phyloP scores from a whole-genome alignment of 257 asterid genomes.

The Ballota nigra region DNA sequence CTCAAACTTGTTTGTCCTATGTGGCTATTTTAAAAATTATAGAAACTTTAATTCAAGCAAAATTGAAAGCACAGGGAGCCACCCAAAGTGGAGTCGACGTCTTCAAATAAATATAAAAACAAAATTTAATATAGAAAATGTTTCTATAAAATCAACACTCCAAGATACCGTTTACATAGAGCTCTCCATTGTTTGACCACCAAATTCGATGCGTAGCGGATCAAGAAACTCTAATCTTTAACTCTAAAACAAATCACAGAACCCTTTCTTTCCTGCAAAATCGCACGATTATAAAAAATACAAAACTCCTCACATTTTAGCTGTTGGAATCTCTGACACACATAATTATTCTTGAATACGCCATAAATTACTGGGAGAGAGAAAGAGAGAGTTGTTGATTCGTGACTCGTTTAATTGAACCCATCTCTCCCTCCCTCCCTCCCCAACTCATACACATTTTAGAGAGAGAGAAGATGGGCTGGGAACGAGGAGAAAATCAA shows the following conservation, averaged over 20 bases:
- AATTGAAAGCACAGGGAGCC: too few species aligned
- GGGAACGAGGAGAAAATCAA: conserved; percentile 32
- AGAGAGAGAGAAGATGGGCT: conserved; percentile 32
- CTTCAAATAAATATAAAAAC: too few species aligned
- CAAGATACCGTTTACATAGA: not conserved
- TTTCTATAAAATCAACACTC: too few species aligned
- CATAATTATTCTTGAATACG: not conserved
- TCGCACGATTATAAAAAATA: not conserved
- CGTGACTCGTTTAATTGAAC: not conserved
- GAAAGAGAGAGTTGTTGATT: not conserved
- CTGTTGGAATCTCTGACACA: not conserved
- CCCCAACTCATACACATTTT: not conserved
- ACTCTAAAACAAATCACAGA: not conserved
- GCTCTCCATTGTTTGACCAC: not conserved
- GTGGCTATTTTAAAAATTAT: too few species aligned
- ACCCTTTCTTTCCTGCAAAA: not conserved
- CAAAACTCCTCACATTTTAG: not conserved
- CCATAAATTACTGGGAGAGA: not conserved
- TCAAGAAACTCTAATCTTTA: not conserved
- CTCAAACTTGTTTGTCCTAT: too few species aligned
- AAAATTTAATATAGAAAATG: too few species aligned
- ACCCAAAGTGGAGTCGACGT: too few species aligned
- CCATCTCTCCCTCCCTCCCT: not conserved
- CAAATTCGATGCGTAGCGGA: not conserved
- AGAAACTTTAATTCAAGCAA: too few species aligned